phyloP scores from a whole-genome alignment of 805 yeast genomes.

The Wickerhamomyces kurtzmanii region DNA sequence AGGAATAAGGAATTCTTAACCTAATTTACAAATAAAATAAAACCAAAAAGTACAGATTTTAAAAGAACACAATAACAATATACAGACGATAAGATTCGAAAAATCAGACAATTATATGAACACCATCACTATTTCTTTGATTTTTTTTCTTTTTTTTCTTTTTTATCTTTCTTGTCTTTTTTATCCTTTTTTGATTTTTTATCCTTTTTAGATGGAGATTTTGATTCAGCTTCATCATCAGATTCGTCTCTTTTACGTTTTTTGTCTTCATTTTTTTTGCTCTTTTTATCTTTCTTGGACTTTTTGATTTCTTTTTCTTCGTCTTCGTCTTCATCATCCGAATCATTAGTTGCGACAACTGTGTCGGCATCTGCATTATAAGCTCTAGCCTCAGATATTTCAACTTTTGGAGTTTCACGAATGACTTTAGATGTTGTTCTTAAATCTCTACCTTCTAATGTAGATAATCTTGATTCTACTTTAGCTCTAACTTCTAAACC shows the following conservation, averaged over 20 bases:
- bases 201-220: slow-evolving; percentile 16
- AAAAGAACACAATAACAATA: slow-evolving; percentile 1
- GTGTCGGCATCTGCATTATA: slow-evolving; percentile 96
- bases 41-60: background rate
- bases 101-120: background rate
- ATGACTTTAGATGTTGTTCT: slow-evolving; percentile 81
- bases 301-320: slow-evolving; percentile 25
- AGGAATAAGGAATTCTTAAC: background rate
- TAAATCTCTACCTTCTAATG: slow-evolving; percentile 93
- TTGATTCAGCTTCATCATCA: slow-evolving; percentile 16
- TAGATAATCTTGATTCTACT: slow-evolving; percentile 90
- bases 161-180: slow-evolving; percentile 22
- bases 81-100: background rate
- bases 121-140: slow-evolving; percentile 3
- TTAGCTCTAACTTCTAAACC: slow-evolving; percentile 88
- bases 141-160: slow-evolving; percentile 6
- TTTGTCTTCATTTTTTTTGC: slow-evolving; percentile 22
- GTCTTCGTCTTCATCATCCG: slow-evolving; percentile 28
- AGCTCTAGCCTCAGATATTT: slow-evolving; percentile 72
- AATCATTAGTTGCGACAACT: slow-evolving; percentile 28
- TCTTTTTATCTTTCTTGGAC: slow-evolving; percentile 22
- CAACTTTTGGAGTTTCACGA: slow-evolving; percentile 80
- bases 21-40: background rate
- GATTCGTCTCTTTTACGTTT: slow-evolving; percentile 25
- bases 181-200: slow-evolving; percentile 25